Percentiles rank a stretch among this genome's conserved stretches.
Evolutionary conservation across 2,329 filamentous ascomycete genomes (phyloP).

Genomic region (Cryphonectria parasitica): DNA sequence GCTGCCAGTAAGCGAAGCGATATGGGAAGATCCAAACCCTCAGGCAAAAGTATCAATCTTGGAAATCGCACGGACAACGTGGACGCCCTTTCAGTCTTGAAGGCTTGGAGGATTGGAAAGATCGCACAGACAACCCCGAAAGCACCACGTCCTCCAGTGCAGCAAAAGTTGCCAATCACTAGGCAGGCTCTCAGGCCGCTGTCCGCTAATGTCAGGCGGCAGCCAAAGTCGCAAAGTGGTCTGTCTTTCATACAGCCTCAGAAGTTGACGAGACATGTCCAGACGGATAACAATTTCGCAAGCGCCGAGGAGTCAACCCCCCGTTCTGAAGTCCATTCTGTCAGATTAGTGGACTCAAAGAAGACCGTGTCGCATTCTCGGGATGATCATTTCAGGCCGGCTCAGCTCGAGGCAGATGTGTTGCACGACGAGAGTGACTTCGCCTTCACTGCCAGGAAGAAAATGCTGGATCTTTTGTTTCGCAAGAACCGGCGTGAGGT

Average conservation of each 20-base stretch:
- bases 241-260: constrained; percentile 35
- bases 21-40: constrained; percentile 59
- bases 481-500: constrained; percentile 42
- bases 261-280: constrained; percentile 37
- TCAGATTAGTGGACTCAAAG: background rate
- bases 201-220: constrained; percentile 29
- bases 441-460: constrained; percentile 57
- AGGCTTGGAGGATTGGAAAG: constrained; percentile 59
- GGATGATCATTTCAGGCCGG: constrained; percentile 44
- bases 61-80: constrained; percentile 63
- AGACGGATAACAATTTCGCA: constrained; percentile 39
- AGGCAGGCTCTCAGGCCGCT: constrained; percentile 35
- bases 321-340: background rate
- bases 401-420: constrained; percentile 59
- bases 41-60: constrained; percentile 61
- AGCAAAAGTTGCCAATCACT: constrained; percentile 24
- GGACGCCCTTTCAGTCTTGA: constrained; percentile 57
- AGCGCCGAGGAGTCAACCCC: constrained; percentile 20
- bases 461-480: constrained; percentile 58
- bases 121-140: constrained; percentile 45
- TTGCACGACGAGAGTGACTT: constrained; percentile 39
- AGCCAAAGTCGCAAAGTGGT: background rate
- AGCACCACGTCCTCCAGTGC: constrained; percentile 13
- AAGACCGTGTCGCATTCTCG: background rate
- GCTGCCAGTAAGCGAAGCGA: constrained; percentile 52